Evolutionary conservation across 805 yeast species (phyloP), one percentile per base, ranked within the genome.

Genomic region (Cyberlindnera japonica): DNA sequence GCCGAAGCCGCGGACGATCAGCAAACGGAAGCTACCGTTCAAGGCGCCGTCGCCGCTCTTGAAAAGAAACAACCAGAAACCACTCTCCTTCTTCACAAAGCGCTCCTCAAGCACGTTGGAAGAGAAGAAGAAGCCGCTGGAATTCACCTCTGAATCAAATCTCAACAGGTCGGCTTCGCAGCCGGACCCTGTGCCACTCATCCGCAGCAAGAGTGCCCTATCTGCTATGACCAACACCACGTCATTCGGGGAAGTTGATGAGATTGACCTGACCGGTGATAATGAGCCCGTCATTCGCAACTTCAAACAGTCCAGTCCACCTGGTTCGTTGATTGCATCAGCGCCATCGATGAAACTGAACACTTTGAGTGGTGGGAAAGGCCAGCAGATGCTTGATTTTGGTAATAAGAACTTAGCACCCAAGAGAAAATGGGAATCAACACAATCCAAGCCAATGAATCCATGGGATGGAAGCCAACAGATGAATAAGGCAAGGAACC

Each of bases 11-110:
- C 38, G 37, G 10, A 31, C 37, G 5, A 2, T 40, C 18, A 22
- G 34, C 33, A 40, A 40, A 36, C 43, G 39, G 45, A 38, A 19
- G 20, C 34, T 44, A 15, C 53, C 49, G 3, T 49, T 49, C 44
- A 49, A 49, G 36, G 49, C 53, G 3, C 51, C 51, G 4, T 46
- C 53, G 4, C 53, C 53, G 17, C 20, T 48, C 9, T 18, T 49
- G 24, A 47, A 47, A 29, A 37, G 51, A 14, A 38, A 28, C 41
- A 36, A 28, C 28, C 44, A 44, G 37, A 37, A 39, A 32, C 40
- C 44, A 5, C 17, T 44, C 19, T 33, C 32, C 17, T 47, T 42
- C 41, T 44, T 44, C 19, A 16, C 7, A 9, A 27, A 26, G 19
- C 33, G 44, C n/a, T 36, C 44, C 33, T 40, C 43, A n/a, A 40